phyloP scores from a whole-genome alignment of 768 basidiomycete genomes.

The Collybiopsis luxurians region DNA sequence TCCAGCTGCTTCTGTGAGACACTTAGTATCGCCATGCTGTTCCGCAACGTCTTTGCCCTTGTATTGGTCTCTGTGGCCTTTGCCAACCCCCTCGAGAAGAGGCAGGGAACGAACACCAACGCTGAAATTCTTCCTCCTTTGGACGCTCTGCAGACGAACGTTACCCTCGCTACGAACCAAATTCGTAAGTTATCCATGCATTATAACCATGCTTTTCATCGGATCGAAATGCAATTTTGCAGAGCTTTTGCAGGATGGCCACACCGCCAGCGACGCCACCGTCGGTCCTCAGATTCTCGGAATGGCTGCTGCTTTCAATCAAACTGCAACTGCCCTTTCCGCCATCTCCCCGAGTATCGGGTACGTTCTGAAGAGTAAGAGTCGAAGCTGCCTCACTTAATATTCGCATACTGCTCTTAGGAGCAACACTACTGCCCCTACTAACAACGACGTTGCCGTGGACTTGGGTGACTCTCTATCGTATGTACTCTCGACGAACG shows the following conservation, averaged over 20 bases:
- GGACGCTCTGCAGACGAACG: constrained; percentile 20
- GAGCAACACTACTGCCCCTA: constrained; percentile 28
- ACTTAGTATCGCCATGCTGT: constrained; percentile 22
- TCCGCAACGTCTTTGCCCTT: constrained; percentile 26
- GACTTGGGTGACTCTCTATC: constrained; percentile 25
- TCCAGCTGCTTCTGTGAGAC: constrained; percentile 3
- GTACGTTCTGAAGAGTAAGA: not conserved
- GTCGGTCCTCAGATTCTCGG: constrained; percentile 23
- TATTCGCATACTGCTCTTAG: constrained; percentile 16
- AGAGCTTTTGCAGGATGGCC: constrained; percentile 29
- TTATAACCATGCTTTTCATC: not conserved
- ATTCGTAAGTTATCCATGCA: constrained; percentile 20
- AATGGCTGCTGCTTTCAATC: constrained; percentile 24
- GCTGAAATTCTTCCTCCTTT: constrained; percentile 23
- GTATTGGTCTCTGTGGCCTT: constrained; percentile 23
- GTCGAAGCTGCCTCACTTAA: not conserved
- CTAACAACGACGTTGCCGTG: constrained; percentile 33
- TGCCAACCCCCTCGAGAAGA: constrained; percentile 25
- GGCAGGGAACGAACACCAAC: constrained; percentile 33
- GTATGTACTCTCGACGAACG: constrained; percentile 16
- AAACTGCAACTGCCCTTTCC: constrained; percentile 17
- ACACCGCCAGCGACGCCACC: constrained; percentile 26
- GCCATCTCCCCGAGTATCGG: constrained; percentile 13
- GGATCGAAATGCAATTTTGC: not conserved
- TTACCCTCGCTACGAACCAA: constrained; percentile 24